Base-by-base conservation (phyloP, 75 land plant genomes). In the Gnetum montanum region DNA sequence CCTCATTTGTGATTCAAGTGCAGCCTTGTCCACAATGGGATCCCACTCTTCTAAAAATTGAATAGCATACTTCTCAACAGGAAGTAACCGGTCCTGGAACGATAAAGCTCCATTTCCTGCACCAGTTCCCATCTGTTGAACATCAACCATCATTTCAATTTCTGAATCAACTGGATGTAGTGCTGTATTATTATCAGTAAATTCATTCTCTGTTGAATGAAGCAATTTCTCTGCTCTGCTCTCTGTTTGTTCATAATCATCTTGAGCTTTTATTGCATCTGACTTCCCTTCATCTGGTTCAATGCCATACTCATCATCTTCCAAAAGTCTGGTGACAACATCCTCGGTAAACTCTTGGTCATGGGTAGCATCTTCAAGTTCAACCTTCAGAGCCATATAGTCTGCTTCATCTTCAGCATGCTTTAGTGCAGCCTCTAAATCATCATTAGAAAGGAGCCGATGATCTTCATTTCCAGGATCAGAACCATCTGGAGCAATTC, bases 341-440 rank as follows among this genome's bases (percentile, higher is more conserved):
- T 95, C 99, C 56, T 95, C 97, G 34, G 86, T 84, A 49, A 95
- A 95, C 49, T 95, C 99, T 38, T 86, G 89, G 44, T 86, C 81
- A 11, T 95, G 97, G 4, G 86, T 92, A 46, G 83, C 99, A 41
- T 86, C 99, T 64, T 95, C 99, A 54, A 78, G 70, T 52, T 95
- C 97, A 46, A 86, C 97, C 64, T 95, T 95, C 67, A 95, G 73
- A 35, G 99, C 99, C 93, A 95, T 90, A 59, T 90, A 95, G 70
- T 95, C 97, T 35, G 97, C 99, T 67, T 95, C 99, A 72, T 95
- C 99, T 69, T 95, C 97, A n/a, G 83, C 99, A 63, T 72, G 58
- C 46, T 81, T 95, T 28, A 95, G 58, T 51, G 99, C 91, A 52
- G 92, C 97, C 49, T 95, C 99, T 22, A 95, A 76, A 52, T 95